These are phyloP conservation scores for Rutstroemia sp. DNA, from an alignment of 2,329 filamentous ascomycete genomes.

Conservation along the genomic window DNA sequence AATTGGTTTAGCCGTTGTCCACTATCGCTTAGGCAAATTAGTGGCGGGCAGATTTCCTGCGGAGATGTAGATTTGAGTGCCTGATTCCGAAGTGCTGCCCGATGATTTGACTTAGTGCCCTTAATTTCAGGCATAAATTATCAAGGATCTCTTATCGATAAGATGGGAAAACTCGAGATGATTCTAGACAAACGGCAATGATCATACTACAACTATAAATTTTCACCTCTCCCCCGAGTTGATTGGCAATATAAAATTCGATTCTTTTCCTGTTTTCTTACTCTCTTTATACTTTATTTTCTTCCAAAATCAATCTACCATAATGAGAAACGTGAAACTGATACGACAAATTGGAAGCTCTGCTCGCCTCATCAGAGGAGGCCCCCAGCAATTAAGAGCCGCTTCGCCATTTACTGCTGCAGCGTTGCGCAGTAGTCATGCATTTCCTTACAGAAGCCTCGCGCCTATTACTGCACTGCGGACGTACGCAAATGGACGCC, in stretches of 20 bases:
- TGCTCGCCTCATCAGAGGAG: constrained; percentile 21
- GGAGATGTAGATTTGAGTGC: not conserved
- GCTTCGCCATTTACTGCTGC: constrained; percentile 4
- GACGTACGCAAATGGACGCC: constrained; percentile 61
- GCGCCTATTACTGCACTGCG: constrained; percentile 39
- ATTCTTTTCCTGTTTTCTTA: no score
- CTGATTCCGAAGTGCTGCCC: not conserved
- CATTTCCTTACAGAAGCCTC: constrained; percentile 21
- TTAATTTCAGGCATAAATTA: not conserved
- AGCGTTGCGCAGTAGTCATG: constrained; percentile 9
- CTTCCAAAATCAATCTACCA: not conserved
- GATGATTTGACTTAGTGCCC: not conserved
- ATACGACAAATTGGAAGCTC: constrained; percentile 22
- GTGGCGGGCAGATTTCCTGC: not conserved
- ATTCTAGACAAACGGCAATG: constrained; percentile 3
- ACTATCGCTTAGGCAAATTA: constrained; percentile 5
- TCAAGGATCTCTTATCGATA: not conserved
- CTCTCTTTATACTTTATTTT: not conserved
- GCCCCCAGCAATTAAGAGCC: constrained; percentile 12
- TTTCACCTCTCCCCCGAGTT: not conserved
- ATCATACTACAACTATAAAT: not conserved
- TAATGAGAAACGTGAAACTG: constrained; percentile 17
- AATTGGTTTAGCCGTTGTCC: constrained; percentile 2
- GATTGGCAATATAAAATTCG: not conserved
- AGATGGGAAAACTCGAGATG: constrained; percentile 5